Evolutionary conservation across 768 basidiomycete species (phyloP).

Genomic region (Phanerodontia chrysosporium): DNA sequence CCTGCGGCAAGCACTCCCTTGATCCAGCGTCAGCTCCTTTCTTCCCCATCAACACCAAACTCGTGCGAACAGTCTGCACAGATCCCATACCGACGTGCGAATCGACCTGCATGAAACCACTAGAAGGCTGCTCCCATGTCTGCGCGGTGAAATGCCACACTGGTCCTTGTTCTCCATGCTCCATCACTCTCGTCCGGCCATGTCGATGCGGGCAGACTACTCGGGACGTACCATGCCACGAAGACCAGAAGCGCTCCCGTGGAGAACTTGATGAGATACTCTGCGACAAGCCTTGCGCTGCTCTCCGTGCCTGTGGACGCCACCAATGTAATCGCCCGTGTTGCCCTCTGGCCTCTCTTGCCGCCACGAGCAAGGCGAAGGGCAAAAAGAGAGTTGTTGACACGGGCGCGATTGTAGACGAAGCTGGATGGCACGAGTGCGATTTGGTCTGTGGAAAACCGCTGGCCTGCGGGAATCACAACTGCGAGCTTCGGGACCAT

Average conservation of each 20-base stretch:
- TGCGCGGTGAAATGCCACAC: conserved; percentile 72
- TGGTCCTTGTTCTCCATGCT: conserved; percentile 79
- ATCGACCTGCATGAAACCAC: conserved; percentile 60
- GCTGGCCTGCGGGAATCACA: conserved; percentile 73
- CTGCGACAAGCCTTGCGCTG: conserved; percentile 78
- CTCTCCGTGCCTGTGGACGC: conserved; percentile 75
- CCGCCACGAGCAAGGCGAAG: conserved; percentile 47
- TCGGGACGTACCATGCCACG: conserved; percentile 50
- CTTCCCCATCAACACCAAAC: conserved; percentile 37
- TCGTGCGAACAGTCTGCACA: conserved; percentile 45
- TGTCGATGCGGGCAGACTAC: conserved; percentile 85
- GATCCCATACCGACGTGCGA: conserved; percentile 80
- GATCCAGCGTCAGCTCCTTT: conserved; percentile 29
- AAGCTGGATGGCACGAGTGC: conserved; percentile 76
- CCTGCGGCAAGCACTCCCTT: conserved; percentile 70
- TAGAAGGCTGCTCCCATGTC: conserved; percentile 64
- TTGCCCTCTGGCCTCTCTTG: conserved; percentile 79
- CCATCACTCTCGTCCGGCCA: conserved; percentile 60
- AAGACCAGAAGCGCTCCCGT: conserved; percentile 31
- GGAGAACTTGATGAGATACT: conserved; percentile 50
- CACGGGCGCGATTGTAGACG: conserved; percentile 32
- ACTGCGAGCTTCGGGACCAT: conserved; percentile 80
- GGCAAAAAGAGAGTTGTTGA: conserved; percentile 47
- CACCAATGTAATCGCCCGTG: conserved; percentile 85
- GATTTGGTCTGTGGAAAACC: conserved; percentile 74